Percentiles rank a stretch among this genome's conserved stretches.
phyloP scores from a whole-genome alignment of 352 stramenopile genomes.

The Detonula confervacea region DNA sequence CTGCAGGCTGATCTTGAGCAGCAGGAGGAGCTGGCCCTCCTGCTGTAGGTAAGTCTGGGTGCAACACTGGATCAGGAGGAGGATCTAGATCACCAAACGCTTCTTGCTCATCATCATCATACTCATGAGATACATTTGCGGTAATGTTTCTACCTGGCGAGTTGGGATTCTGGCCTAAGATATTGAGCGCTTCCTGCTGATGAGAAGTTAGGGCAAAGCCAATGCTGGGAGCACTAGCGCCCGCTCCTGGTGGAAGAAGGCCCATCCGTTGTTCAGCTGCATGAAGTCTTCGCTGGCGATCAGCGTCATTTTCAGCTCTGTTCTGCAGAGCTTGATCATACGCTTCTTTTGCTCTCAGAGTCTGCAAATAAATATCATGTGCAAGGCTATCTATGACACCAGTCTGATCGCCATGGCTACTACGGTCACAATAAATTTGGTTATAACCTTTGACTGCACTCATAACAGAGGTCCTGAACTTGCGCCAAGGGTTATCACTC shows the following conservation, averaged over 20 bases:
- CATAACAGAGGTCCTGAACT: neutral
- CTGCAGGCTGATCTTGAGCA: neutral
- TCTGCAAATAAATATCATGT: constrained; percentile 5
- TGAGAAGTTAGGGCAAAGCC: neutral
- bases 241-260: neutral
- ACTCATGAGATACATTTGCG: too few species aligned
- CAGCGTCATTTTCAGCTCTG: neutral
- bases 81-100: neutral
- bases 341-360: neutral
- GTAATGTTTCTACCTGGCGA: neutral
- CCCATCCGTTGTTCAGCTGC: neutral
- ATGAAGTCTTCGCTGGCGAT: neutral
- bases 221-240: neutral
- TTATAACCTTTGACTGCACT: neutral
- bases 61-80: neutral
- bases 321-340: too few species aligned
- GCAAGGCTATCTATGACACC: constrained; percentile 1
- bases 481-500: neutral
- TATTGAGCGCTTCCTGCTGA: neutral
- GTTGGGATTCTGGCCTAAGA: neutral
- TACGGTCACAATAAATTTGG: neutral
- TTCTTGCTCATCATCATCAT: too few species aligned
- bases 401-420: neutral
- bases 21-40: neutral
- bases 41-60: neutral